Conservation (phyloP, 1,284 basidiomycete species). For the Irpex rosettiformis region DNA sequence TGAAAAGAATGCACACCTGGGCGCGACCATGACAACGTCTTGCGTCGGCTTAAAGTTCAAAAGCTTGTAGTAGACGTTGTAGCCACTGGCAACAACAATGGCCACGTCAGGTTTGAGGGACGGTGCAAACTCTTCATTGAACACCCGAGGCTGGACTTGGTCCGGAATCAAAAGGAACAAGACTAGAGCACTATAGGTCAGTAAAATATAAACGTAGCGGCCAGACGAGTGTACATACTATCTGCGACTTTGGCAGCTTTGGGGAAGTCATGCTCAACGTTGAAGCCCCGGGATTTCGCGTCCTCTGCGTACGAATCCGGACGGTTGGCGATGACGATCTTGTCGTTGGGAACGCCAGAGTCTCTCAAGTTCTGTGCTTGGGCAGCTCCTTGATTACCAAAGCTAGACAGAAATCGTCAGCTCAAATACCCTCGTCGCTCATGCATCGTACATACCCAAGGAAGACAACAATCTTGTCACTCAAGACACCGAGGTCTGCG, state of each 20-base stretch:
- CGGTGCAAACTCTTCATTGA: conserved; percentile 52
- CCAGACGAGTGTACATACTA: conserved; percentile 29
- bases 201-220: background rate
- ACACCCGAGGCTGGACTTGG: conserved; percentile 59
- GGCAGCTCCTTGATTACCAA: conserved; percentile 65
- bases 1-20: conserved; percentile 37
- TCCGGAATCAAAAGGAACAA: conserved; percentile 62
- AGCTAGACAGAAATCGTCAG: conserved; percentile 33
- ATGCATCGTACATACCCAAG: conserved; percentile 40
- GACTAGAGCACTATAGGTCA: background rate
- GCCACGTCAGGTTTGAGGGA: conserved; percentile 45
- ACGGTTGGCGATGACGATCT: conserved; percentile 57
- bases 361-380: conserved; percentile 67
- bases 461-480: conserved; percentile 56
- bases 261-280: conserved; percentile 52
- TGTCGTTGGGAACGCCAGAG: conserved; percentile 57
- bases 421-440: background rate
- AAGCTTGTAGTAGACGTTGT: conserved; percentile 62
- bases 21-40: conserved; percentile 65
- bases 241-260: conserved; percentile 57
- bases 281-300: conserved; percentile 54
- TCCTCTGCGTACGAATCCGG: conserved; percentile 54
- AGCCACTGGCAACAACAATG: conserved; percentile 61
- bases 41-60: conserved; percentile 52
- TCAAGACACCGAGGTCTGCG: conserved; percentile 46